These are phyloP conservation scores for Saccharomycopsis fermentans DNA, from an alignment of 805 yeast genomes.

Conservation along the genomic window DNA sequence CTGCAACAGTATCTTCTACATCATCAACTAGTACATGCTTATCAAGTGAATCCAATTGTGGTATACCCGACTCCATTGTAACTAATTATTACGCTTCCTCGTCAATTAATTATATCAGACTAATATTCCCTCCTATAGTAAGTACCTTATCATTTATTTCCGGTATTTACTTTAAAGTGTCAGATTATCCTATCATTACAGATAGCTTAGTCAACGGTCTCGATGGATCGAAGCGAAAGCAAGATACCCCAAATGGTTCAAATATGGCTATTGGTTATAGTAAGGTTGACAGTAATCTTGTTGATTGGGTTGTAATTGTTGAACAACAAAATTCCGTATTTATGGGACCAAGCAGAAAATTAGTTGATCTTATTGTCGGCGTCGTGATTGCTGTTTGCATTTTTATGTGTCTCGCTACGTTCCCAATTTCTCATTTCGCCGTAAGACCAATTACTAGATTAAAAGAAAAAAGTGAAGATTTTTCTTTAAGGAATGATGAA, in stretches of 20 bases:
- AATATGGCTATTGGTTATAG: constrained; percentile 50
- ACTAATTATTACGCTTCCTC: constrained; percentile 9
- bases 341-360: constrained; percentile 48
- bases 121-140: constrained; percentile 32
- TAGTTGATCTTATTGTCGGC: constrained; percentile 64
- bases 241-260: constrained; percentile 28
- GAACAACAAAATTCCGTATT: constrained; percentile 53
- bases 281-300: constrained; percentile 22
- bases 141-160: constrained; percentile 13
- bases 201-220: constrained; percentile 28
- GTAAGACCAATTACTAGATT: constrained; percentile 73
- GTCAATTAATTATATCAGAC: constrained; percentile 19
- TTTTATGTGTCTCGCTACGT: constrained; percentile 62
- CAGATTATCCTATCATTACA: constrained; percentile 23
- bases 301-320: constrained; percentile 65
- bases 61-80: constrained; percentile 12
- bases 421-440: constrained; percentile 76
- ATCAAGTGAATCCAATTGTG: neutral
- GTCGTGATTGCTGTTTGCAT: constrained; percentile 72
- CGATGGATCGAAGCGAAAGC: constrained; percentile 34
- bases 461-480: constrained; percentile 68
- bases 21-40: neutral
- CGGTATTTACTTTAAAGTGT: constrained; percentile 18
- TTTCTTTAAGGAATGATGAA: constrained; percentile 26
- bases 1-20: neutral